These are phyloP conservation scores for Xylaria curta DNA, from an alignment of 495 filamentous ascomycete species.

Conservation along the genomic window DNA sequence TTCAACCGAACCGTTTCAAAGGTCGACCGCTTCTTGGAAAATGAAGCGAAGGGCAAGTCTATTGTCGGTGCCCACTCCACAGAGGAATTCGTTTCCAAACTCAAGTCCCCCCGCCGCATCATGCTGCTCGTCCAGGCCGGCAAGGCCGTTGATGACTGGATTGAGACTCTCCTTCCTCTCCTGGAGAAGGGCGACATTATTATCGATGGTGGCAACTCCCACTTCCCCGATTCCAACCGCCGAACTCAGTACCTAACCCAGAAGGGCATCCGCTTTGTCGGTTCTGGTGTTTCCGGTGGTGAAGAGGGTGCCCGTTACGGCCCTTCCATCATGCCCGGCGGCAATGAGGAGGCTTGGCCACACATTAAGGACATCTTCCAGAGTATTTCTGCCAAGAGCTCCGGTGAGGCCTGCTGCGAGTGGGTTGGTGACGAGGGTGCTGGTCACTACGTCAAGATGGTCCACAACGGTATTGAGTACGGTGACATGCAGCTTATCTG, in stretches of 20 bases:
- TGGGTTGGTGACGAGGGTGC: constrained; percentile 99
- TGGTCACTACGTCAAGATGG: constrained; percentile 99
- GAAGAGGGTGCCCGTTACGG: constrained; percentile 99
- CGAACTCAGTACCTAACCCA: constrained; percentile 79
- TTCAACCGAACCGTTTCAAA: constrained; percentile 98
- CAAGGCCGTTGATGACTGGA: constrained; percentile 97
- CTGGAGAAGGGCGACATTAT: constrained; percentile 95
- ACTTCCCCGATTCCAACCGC: constrained; percentile 98
- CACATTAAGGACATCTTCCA: constrained; percentile 99
- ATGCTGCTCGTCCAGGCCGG: constrained; percentile 99
- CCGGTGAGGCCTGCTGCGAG: constrained; percentile 95
- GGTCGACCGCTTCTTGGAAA: constrained; percentile 92
- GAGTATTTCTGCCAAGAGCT: constrained; percentile 94
- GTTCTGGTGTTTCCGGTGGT: constrained; percentile 96
- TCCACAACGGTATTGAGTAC: constrained; percentile 99
- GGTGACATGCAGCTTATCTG: constrained; percentile 99
- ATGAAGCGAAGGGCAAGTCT: constrained; percentile 94
- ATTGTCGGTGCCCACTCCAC: constrained; percentile 93
- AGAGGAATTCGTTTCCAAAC: constrained; percentile 91
- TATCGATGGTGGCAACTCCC: constrained; percentile 99
- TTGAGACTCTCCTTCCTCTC: constrained; percentile 89
- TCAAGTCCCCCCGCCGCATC: constrained; percentile 93
- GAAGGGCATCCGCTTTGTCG: constrained; percentile 96
- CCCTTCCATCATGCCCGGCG: constrained; percentile 97
- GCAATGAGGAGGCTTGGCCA: constrained; percentile 97